Conservation (phyloP, 2,329 filamentous ascomycete genomes). For the Aurifilum marmelostoma region DNA sequence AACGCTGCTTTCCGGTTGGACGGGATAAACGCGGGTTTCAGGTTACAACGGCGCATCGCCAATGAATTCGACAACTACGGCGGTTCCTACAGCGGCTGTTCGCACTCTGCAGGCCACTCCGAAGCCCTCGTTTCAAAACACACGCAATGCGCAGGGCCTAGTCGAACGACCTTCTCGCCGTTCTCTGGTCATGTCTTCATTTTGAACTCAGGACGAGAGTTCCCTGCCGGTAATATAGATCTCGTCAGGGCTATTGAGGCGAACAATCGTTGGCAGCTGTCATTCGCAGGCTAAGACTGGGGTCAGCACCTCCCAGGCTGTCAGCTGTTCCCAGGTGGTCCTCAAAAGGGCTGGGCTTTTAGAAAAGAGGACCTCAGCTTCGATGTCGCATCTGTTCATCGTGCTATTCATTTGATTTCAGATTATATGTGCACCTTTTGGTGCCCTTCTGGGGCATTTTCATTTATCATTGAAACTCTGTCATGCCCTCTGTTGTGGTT, state of each 20-base stretch:
- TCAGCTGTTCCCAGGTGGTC: background rate
- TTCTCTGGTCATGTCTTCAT: background rate
- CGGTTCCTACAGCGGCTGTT: background rate
- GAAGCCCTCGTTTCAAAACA: background rate
- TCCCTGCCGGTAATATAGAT: background rate
- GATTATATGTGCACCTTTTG: no score
- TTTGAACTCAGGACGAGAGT: background rate
- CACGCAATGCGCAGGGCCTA: background rate
- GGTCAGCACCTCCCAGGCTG: background rate
- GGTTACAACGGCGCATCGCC: conserved; percentile 6
- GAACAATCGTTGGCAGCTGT: background rate
- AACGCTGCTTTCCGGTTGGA: conserved; percentile 12
- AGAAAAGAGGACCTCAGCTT: no score
- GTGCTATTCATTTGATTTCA: no score
- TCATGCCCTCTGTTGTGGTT: no score
- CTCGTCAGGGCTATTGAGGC: background rate
- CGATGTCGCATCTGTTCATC: no score
- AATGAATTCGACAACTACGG: conserved; percentile 7
- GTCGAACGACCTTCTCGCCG: background rate
- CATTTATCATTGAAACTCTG: no score
- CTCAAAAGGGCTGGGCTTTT: no score
- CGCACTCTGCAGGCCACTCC: background rate
- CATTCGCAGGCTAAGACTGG: background rate
- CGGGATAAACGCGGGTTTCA: conserved; percentile 15
- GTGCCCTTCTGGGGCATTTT: no score